phyloP scores from a whole-genome alignment of 176 grass and related monocot species.

The Oryza brachyantha region DNA sequence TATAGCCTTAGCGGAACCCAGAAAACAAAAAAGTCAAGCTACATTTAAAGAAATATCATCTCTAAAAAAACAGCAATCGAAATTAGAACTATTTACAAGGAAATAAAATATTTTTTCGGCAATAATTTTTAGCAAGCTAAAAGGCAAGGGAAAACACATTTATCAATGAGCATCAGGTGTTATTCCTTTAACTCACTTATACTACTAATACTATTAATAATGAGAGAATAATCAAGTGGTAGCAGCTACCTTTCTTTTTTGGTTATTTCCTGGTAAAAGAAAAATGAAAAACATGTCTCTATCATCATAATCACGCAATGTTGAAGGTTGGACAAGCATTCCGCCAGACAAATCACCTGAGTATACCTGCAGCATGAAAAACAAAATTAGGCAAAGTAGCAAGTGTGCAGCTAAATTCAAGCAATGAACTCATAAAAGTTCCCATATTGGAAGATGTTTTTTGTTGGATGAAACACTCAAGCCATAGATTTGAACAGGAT shows the following conservation, averaged over 20 bases:
- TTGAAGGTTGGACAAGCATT: conserved; percentile 77
- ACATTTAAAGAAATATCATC: conserved; percentile 10
- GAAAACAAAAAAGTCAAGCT: neutral
- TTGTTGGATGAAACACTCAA: neutral
- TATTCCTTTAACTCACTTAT: conserved; percentile 7
- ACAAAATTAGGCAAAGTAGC: neutral
- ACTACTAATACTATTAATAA: conserved; percentile 3
- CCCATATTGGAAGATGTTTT: neutral
- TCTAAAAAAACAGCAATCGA: conserved; percentile 27
- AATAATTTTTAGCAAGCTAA: conserved; percentile 15
- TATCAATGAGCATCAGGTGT: neutral
- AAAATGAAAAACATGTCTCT: conserved; percentile 92
- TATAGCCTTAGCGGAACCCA: neutral
- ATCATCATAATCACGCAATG: conserved; percentile 62
- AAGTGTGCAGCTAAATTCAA: conserved; percentile 5
- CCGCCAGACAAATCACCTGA: conserved; percentile 78
- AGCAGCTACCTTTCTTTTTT: conserved; percentile 57
- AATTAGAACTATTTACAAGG: conserved; percentile 11
- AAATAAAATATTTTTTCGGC: neutral
- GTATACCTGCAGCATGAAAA: conserved; percentile 51
- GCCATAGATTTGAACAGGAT: neutral
- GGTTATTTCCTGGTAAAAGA: conserved; percentile 79
- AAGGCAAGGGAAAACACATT: conserved; percentile 1
- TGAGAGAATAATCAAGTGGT: conserved; percentile 23
- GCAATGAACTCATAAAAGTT: neutral